These are phyloP conservation scores for Barnettozyma hawaiiensis DNA, from an alignment of 1,139 yeast genomes.

Conservation along the genomic window DNA sequence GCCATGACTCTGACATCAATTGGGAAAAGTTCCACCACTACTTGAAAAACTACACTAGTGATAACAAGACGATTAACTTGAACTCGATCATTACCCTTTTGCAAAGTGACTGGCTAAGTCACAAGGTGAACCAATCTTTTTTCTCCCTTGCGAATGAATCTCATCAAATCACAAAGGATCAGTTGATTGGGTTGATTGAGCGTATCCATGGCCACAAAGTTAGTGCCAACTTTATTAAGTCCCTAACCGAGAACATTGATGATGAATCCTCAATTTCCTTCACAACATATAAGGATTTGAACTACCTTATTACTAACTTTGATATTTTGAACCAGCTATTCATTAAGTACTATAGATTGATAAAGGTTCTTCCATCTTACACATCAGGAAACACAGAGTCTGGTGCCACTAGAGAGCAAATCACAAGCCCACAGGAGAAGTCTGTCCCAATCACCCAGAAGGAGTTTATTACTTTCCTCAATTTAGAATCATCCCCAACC, in stretches of 20 bases:
- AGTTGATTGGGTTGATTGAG: conserved; percentile 29
- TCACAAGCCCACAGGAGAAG: conserved; percentile 12
- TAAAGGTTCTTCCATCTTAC: conserved; percentile 10
- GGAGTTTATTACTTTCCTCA: conserved; percentile 31
- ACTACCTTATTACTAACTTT: conserved; percentile 33
- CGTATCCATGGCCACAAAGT: conserved; percentile 33
- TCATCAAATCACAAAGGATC: conserved; percentile 30
- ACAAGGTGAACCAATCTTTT: conserved; percentile 28
- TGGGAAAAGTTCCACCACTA: conserved; percentile 28
- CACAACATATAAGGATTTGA: conserved; percentile 33
- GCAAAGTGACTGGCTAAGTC: conserved; percentile 33
- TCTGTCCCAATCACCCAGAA: conserved; percentile 29
- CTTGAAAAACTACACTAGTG: conserved; percentile 14
- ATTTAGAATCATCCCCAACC: conserved; percentile 25
- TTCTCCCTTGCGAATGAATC: conserved; percentile 17
- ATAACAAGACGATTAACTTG: conserved; percentile 17
- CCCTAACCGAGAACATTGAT: conserved; percentile 27
- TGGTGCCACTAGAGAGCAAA: conserved; percentile 11
- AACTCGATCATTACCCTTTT: conserved; percentile 31
- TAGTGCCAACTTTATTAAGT: conserved; percentile 31
- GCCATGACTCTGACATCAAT: conserved; percentile 30
- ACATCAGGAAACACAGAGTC: conserved; percentile 6
- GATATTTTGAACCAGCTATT: conserved; percentile 34
- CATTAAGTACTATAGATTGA: conserved; percentile 29
- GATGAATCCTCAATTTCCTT: conserved; percentile 28